Conservation (phyloP, 805 yeast species). For the Metschnikowia lochheadii region DNA sequence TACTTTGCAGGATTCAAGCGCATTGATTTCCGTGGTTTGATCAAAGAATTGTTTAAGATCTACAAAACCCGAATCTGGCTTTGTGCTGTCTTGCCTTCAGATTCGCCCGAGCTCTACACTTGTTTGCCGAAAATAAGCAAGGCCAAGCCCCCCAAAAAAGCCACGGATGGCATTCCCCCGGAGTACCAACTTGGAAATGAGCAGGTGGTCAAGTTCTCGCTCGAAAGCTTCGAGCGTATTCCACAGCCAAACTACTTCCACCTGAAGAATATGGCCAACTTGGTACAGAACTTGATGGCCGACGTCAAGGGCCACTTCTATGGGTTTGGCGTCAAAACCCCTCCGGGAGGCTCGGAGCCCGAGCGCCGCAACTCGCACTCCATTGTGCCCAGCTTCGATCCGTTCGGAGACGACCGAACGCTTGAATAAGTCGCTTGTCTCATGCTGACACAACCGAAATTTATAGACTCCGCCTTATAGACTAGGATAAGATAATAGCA, state of each 20-base stretch:
- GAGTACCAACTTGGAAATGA: conserved; percentile 40
- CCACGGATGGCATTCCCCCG: conserved; percentile 24
- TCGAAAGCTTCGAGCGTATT: conserved; percentile 41
- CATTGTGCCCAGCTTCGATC: conserved; percentile 14
- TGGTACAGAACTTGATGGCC: conserved; percentile 40
- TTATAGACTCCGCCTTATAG: conserved; percentile 2
- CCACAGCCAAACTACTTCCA: conserved; percentile 48
- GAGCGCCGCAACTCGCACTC: conserved; percentile 11
- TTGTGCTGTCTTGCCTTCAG: conserved; percentile 43
- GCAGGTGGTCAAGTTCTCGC: conserved; percentile 39
- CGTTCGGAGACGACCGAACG: conserved; percentile 11
- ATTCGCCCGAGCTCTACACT: conserved; percentile 31
- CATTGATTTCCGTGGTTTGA: conserved; percentile 41
- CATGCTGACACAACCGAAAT: neutral
- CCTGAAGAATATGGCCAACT: conserved; percentile 44
- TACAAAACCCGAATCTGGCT: conserved; percentile 47
- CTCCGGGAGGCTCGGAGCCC: neutral
- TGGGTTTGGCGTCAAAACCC: conserved; percentile 29
- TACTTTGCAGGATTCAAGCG: conserved; percentile 45
- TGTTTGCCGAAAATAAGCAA: conserved; percentile 6
- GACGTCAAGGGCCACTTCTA: conserved; percentile 42
- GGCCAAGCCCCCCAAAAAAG: neutral
- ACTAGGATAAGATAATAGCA: neutral
- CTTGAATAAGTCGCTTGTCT: neutral
- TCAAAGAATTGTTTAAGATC: conserved; percentile 42